phyloP scores from a whole-genome alignment of 1,284 basidiomycete genomes.

The Uromyces viciae-fabae region DNA sequence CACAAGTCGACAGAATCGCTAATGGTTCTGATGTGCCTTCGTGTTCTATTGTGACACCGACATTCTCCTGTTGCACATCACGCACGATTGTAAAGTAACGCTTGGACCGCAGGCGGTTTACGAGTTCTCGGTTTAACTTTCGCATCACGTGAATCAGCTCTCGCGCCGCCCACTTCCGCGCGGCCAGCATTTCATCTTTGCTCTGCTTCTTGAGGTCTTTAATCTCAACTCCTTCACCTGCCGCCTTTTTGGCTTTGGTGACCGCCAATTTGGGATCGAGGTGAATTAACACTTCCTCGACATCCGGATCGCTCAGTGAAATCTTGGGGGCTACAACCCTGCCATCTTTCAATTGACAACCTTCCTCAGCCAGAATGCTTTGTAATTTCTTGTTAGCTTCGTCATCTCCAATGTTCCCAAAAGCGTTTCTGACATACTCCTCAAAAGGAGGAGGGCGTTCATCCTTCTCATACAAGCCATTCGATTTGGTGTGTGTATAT shows the following conservation, averaged over 20 bases:
- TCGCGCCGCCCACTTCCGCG: constrained; percentile 70
- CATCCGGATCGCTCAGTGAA: constrained; percentile 42
- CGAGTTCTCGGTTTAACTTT: constrained; percentile 75
- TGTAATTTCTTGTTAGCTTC: constrained; percentile 42
- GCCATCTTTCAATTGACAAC: constrained; percentile 24
- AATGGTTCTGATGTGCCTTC: constrained; percentile 66
- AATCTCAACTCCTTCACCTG: constrained; percentile 54
- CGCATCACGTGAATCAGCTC: constrained; percentile 81
- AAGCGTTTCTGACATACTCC: constrained; percentile 42
- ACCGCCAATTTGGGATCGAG: constrained; percentile 38
- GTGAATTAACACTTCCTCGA: constrained; percentile 39
- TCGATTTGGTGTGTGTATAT: constrained; percentile 35
- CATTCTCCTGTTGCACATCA: constrained; percentile 66
- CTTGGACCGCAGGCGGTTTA: constrained; percentile 77
- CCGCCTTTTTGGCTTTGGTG: constrained; percentile 56
- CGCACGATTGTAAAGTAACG: constrained; percentile 87
- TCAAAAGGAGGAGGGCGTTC: constrained; percentile 45
- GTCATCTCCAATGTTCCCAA: constrained; percentile 44
- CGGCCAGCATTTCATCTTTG: constrained; percentile 56
- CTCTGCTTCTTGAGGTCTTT: constrained; percentile 48
- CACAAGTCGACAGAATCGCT: constrained; percentile 81
- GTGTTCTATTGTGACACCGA: constrained; percentile 50
- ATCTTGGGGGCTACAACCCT: constrained; percentile 42
- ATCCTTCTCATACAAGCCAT: constrained; percentile 41
- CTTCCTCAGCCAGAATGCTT: constrained; percentile 38